Evolutionary conservation across 768 basidiomycete genomes (phyloP).

Genomic region (Xanthoconium purpureum): DNA sequence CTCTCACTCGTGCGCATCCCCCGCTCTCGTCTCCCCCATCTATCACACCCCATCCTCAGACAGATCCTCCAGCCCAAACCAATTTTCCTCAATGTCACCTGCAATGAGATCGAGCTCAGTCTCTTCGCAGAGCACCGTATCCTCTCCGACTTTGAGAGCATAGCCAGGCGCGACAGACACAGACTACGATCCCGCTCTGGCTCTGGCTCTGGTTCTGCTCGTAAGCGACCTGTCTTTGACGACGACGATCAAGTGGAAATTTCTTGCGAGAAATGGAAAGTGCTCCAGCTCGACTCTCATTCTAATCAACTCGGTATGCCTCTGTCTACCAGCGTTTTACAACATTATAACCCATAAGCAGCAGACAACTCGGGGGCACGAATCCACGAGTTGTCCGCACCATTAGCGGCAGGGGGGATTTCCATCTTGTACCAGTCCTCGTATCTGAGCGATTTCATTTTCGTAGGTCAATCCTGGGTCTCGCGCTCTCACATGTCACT

Average conservation of each 20-base stretch:
- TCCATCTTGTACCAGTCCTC: slow-evolving; percentile 82
- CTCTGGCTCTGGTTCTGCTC: slow-evolving; percentile 36
- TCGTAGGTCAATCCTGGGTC: slow-evolving; percentile 46
- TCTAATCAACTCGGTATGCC: slow-evolving; percentile 62
- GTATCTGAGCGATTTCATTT: slow-evolving; percentile 80
- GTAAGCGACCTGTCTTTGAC: slow-evolving; percentile 20
- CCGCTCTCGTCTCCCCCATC: slow-evolving; percentile 56
- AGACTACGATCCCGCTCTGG: slow-evolving; percentile 42
- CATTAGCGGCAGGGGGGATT: slow-evolving; percentile 71
- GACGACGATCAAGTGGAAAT: slow-evolving; percentile 58
- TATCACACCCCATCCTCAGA: slow-evolving; percentile 61
- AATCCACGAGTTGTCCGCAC: slow-evolving; percentile 72
- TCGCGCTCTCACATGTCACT: not conserved
- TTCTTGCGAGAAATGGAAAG: slow-evolving; percentile 73
- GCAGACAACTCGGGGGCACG: slow-evolving; percentile 68
- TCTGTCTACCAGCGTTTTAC: not conserved
- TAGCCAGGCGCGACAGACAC: slow-evolving; percentile 56
- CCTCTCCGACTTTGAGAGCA: slow-evolving; percentile 57
- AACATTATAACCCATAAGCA: slow-evolving; percentile 1
- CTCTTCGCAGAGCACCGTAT: slow-evolving; percentile 62
- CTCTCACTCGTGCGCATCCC: slow-evolving; percentile 76
- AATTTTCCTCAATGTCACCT: slow-evolving; percentile 70
- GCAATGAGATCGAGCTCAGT: slow-evolving; percentile 76
- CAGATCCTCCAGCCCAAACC: slow-evolving; percentile 67
- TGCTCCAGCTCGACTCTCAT: slow-evolving; percentile 79